A percentile compares a stretch with the other conserved stretches of the same genome.
Conservation (phyloP, 2,329 filamentous ascomycete genomes). For the Anthostomella pinea region DNA sequence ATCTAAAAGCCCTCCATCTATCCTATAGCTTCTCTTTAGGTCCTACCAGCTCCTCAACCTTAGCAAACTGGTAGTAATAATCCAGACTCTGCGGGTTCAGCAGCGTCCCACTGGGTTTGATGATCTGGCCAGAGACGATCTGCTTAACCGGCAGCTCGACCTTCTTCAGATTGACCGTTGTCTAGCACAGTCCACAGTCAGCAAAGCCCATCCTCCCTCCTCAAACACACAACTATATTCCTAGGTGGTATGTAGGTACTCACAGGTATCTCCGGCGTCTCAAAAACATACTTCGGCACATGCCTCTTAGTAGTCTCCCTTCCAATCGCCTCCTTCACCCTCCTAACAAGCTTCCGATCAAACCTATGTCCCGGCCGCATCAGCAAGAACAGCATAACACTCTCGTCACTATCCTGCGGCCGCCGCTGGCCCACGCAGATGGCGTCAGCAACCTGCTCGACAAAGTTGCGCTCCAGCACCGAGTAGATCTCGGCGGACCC, state of each 20-base stretch:
- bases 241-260: too few species aligned
- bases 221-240: too few species aligned
- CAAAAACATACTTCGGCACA: slow-evolving; percentile 75
- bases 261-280: slow-evolving; percentile 78
- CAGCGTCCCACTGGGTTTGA: slow-evolving; percentile 74
- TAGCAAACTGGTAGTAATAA: slow-evolving; percentile 76
- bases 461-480: slow-evolving; percentile 66
- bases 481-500: slow-evolving; percentile 78
- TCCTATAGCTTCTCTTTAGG: slow-evolving; percentile 48
- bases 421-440: slow-evolving; percentile 77
- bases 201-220: too few species aligned
- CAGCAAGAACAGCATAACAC: slow-evolving; percentile 53
- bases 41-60: slow-evolving; percentile 58
- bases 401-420: slow-evolving; percentile 52
- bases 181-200: slow-evolving; percentile 48
- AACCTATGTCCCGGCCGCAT: slow-evolving; percentile 57
- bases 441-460: slow-evolving; percentile 63
- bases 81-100: slow-evolving; percentile 73
- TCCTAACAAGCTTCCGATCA: slow-evolving; percentile 49
- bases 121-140: slow-evolving; percentile 71
- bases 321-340: slow-evolving; percentile 63
- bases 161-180: slow-evolving; percentile 81
- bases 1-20: too few species aligned
- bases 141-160: slow-evolving; percentile 82
- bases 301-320: slow-evolving; percentile 68